phyloP scores from a whole-genome alignment of 1,284 basidiomycete genomes.

The Phylloporus gajari region DNA sequence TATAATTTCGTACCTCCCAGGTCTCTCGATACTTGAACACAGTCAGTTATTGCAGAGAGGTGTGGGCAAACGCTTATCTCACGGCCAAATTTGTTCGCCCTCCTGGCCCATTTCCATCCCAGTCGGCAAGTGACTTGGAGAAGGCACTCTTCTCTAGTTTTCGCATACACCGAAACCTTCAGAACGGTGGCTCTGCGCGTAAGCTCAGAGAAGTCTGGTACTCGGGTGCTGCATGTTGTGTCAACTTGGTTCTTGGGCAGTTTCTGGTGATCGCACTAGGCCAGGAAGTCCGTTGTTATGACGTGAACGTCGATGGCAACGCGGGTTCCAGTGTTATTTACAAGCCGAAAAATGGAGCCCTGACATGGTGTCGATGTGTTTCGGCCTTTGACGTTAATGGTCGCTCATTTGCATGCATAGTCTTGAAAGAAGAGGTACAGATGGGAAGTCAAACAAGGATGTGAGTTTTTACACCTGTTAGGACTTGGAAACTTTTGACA shows the following conservation, averaged over 20 bases:
- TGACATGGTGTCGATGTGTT: conserved; percentile 23
- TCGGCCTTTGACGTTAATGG: conserved; percentile 31
- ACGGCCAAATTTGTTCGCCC: conserved; percentile 26
- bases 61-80: conserved; percentile 32
- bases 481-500: conserved; percentile 1
- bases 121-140: conserved; percentile 27
- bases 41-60: conserved; percentile 7
- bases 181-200: neutral
- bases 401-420: conserved; percentile 25
- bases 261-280: conserved; percentile 28
- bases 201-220: conserved; percentile 25
- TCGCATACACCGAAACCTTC: conserved; percentile 16
- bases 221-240: conserved; percentile 6
- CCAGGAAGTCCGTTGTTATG: conserved; percentile 32
- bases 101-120: conserved; percentile 32
- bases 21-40: conserved; percentile 28
- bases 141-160: conserved; percentile 20
- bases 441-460: neutral
- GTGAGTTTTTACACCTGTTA: conserved; percentile 2
- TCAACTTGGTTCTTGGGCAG: conserved; percentile 24
- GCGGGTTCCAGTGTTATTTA: conserved; percentile 25
- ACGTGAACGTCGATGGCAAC: conserved; percentile 19
- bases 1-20: conserved; percentile 17
- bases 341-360: conserved; percentile 3
- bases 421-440: neutral